phyloP scores from a whole-genome alignment of 306 rosid species.

The Rosa chinensis region DNA sequence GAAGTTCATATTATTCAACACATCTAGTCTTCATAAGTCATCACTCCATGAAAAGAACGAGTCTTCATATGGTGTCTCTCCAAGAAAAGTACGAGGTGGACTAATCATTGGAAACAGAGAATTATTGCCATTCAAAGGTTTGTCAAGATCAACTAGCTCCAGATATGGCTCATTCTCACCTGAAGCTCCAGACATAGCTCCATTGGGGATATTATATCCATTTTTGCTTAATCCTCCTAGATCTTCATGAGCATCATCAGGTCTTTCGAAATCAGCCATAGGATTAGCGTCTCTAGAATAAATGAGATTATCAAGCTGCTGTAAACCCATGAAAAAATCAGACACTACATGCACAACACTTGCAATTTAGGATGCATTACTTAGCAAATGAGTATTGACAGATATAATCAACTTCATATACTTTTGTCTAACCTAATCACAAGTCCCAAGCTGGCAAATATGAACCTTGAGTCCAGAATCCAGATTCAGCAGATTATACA shows the following conservation, averaged over 20 bases:
- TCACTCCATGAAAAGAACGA: neutral
- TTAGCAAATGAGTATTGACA: neutral
- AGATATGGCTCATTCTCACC: constrained; percentile 19
- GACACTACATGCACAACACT: neutral
- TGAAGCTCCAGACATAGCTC: neutral
- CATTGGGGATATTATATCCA: constrained; percentile 2
- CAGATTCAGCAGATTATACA: neutral
- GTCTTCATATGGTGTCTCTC: neutral
- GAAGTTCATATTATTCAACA: neutral
- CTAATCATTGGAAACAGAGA: neutral
- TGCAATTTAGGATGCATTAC: neutral
- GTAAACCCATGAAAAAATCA: constrained; percentile 22
- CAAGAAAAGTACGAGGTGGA: neutral
- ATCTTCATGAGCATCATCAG: constrained; percentile 23
- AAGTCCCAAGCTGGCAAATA: neutral
- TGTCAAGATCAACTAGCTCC: constrained; percentile 60
- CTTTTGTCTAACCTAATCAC: neutral
- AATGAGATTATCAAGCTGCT: constrained; percentile 13
- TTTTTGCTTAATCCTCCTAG: constrained; percentile 34
- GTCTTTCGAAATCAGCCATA: constrained; percentile 1
- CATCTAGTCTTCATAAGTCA: neutral
- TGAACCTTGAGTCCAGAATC: neutral
- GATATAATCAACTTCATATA: neutral
- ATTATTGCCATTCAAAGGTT: constrained; percentile 16
- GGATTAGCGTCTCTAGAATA: constrained; percentile 18